Evolutionary conservation across 2,329 filamentous ascomycete genomes (phyloP), one percentile per base, ranked within the genome.

Genomic region (Calycina herbarum): DNA sequence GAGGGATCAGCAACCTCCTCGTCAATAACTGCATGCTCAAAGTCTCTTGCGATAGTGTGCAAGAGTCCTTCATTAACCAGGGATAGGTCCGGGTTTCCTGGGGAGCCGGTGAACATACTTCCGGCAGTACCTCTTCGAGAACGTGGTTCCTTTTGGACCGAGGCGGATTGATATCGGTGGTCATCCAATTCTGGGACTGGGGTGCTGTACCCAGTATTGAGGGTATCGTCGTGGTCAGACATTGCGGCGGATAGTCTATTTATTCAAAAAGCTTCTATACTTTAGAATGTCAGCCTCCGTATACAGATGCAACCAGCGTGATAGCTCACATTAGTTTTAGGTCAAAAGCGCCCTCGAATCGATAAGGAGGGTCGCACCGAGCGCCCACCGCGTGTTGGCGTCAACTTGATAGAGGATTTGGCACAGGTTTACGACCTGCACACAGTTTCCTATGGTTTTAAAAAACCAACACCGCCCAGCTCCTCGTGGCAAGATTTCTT

Each of bases 111-210:
- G 67, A 89, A 86, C 4, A 91, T 81, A 63, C 89, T 92, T 70
- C 91, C 90, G 70, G 92, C 87, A 2, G 91, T 94, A 51, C 90
- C 90, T 64, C 91, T 85, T 63, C 91, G 86, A 65, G 84, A 80
- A 20, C 86, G 83, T 38, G 81, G 78, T 24, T 54, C 48, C 57
- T 86, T 85, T 66, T 87, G 88, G 29, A 88, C 78, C 45, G 88
- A 85, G 29, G 83, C 78, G 4, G 83, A 78, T 74, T 91, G 89
- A 74, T 88, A 82, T 66, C 93, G 90, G 80, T 97, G 94, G 77
- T 97, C 93, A 76, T 97, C 93, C 59, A 97, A 85, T 76, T 94
- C 89, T 68, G 89, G 89, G 67, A 93, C 86, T 15, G 91, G 90
- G 64, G 89, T 89, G 78, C 87, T 86, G 78, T 89, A 93, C 73